A percentile compares a stretch with the other conserved stretches of the same genome.
These are phyloP conservation scores for Zoysia pacifica DNA, from an alignment of 176 grass and related monocot genomes.

Conservation along the genomic window DNA sequence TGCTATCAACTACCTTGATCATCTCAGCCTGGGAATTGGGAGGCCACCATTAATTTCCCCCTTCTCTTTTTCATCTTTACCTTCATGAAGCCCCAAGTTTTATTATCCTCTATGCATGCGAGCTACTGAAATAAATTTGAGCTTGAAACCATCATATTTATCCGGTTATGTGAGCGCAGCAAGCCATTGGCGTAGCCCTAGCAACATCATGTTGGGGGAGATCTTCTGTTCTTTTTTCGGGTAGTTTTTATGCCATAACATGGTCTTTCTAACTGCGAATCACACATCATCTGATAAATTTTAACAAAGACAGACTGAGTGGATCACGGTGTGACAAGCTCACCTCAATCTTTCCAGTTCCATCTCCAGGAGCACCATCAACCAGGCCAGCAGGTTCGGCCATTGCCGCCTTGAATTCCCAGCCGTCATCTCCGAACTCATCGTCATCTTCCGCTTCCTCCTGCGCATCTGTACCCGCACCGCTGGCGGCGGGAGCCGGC, in stretches of 20 bases:
- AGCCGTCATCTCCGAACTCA: constrained; percentile 47
- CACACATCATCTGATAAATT: neutral
- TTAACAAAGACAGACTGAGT: neutral
- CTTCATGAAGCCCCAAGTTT: neutral
- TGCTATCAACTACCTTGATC: neutral
- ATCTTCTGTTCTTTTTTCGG: neutral
- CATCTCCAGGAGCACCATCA: constrained; percentile 8
- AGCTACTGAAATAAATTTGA: neutral
- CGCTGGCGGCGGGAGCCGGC: neutral
- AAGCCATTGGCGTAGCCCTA: neutral
- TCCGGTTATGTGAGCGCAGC: neutral
- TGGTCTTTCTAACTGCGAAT: neutral
- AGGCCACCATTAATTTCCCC: neutral
- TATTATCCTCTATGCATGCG: neutral
- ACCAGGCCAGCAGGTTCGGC: neutral
- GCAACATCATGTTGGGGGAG: neutral
- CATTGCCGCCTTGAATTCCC: constrained; percentile 59
- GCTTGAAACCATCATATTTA: neutral
- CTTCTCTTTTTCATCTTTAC: neutral
- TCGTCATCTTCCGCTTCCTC: constrained; percentile 24
- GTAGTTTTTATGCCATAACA: neutral
- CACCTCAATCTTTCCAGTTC: constrained; percentile 32
- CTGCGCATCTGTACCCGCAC: neutral
- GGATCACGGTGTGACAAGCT: neutral
- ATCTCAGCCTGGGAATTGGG: neutral